Evolutionary conservation across 352 stramenopile genomes (phyloP), one percentile per base, ranked within the genome.

Genomic region (Phytophthora multivora): DNA sequence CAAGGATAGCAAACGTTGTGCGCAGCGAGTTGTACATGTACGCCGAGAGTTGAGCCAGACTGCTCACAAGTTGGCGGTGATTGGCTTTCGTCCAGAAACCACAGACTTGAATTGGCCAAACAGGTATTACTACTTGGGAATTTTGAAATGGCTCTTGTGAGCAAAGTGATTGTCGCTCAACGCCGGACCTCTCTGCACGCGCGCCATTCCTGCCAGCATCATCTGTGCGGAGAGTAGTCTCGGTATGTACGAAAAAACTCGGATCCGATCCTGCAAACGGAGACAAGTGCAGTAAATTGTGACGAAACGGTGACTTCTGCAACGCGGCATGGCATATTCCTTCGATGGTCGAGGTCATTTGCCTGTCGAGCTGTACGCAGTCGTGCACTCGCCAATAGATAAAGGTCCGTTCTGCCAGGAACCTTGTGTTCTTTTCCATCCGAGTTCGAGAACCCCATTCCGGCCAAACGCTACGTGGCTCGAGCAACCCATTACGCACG

Each of bases 401-500:
- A 16, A 18, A 18, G 26, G 16, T 38, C n/a, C n/a, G 35, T 55
- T 49, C 26, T 57, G 39, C 26, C 23, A 38, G 35, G 42, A 45
- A 45, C 28, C 9, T 38, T 0, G 40, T 30, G 9, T 7, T 25
- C n/a, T n/a, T n/a, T n/a, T 23, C 21, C 21, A 23, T 15, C 16
- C 25, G n/a, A 36, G n/a, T 48, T 55, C 33, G 21, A 53, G 42
- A 55, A 66, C 43, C n/a, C 28, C 3, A 65, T 54, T 28, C 18
- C 36, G 36, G 36, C 46, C 28, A 47, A 66, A 58, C 45, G 58
- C 63, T 67, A 71, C 51, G 57, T 71, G 57, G 63, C 58, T 11
- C 55, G 47, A 25, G 40, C 23, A 59, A 70, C 26, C 39, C 63
- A 71, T 64, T 71, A 71, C 63, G 30, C 28, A 69, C 21, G n/a